These are phyloP conservation scores for Cordyceps farinosa DNA, from an alignment of 2,329 filamentous ascomycete genomes.

Conservation along the genomic window DNA sequence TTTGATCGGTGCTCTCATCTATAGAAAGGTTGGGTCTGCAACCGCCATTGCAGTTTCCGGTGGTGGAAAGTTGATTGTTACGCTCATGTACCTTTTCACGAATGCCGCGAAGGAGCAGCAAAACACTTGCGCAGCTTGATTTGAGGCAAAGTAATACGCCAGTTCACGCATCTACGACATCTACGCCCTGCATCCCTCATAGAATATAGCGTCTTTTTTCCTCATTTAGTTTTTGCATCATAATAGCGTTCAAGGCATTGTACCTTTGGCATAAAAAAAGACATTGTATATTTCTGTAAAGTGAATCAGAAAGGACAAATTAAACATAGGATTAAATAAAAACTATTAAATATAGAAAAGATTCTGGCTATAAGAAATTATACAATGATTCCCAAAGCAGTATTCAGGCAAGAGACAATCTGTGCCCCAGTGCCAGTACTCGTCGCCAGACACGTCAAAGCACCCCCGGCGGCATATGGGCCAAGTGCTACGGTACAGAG, in stretches of 20 bases:
- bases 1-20: conserved; percentile 50
- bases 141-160: not conserved
- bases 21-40: conserved; percentile 39
- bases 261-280: not conserved
- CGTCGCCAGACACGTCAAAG: not conserved
- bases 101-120: conserved; percentile 29
- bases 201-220: not conserved
- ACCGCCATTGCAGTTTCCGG: conserved; percentile 43
- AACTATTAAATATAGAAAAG: not conserved
- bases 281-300: not conserved
- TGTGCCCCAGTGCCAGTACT: not conserved
- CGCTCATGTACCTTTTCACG: conserved; percentile 43
- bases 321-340: not conserved
- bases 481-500: conserved; percentile 5
- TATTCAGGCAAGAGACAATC: conserved; percentile 7
- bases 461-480: conserved; percentile 8
- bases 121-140: not conserved
- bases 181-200: not conserved
- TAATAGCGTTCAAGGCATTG: not conserved
- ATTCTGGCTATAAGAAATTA: not conserved
- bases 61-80: conserved; percentile 44
- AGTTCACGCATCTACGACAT: not conserved
- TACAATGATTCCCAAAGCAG: conserved; percentile 1
- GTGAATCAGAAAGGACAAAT: not conserved
- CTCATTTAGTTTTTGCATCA: not conserved